Base-by-base conservation (phyloP, 1,284 basidiomycete species). In the Ganoderma meredithae region DNA sequence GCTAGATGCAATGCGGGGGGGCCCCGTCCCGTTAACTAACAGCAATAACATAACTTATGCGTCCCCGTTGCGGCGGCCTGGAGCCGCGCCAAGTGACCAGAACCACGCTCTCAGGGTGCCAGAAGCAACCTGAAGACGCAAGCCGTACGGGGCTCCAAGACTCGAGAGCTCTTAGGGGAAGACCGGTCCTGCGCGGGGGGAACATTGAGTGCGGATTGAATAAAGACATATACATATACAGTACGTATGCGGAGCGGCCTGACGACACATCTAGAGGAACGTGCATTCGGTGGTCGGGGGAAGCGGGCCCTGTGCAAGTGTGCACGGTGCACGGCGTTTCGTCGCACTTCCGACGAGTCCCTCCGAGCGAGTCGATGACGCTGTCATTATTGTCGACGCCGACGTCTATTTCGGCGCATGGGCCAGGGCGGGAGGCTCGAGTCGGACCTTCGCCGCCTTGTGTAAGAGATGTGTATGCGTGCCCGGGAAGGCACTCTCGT, bases 371-470 rank as follows among this genome's bases (percentile, higher is more conserved):
- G 27, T 31, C 27, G 27, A 31, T 3, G 22, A 8, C 3, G 5
- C 47, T 49, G 22, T 22, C 47, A 49, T 47, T 8, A 8, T 9
- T 25, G 47, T 49, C 36, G 3, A 36, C 36, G 47, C 25, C 47
- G 3, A 25, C 13, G 47, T 25, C 47, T 49, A 22, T 55, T 55
- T 55, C 52, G 27, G 15, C 52, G 52, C 52, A 7, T 4, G 3
- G 15, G 52, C 4, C 27, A 33, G 6, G 52, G 52, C 27, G 25
- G 5, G 27, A 33, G 15, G 25, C 52, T 31, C 52, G 52, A 55
- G 52, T 55, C 58, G 58, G 58, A 59, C 40, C 58, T 36, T 59
- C 36, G 58, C 36, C 36, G 58, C 39, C n/a, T 31, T 55, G 52
- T 27, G 52, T 55, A 55, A 55, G 27, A 33, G 22, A 33, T 55